Conservation (phyloP, 352 stramenopile genomes). For the Globisporangium ultimum region DNA sequence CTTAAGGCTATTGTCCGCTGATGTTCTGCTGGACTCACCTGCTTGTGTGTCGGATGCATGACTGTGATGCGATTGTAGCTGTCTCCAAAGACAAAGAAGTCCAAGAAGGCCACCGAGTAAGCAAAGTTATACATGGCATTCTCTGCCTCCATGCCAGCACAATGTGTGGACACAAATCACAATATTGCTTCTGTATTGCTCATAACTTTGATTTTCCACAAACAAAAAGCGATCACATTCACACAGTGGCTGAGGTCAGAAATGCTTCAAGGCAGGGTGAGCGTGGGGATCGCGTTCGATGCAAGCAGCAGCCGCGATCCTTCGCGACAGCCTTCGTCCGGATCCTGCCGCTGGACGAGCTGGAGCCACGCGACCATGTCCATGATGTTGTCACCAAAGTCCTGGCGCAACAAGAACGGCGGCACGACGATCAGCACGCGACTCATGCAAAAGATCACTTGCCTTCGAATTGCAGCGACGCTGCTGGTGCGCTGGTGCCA, state of each 20-base stretch:
- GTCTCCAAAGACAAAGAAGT: conserved; percentile 12
- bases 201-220: too few species aligned
- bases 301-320: conserved; percentile 51
- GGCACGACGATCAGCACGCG: conserved; percentile 63
- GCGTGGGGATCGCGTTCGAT: conserved; percentile 29
- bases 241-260: not conserved
- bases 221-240: too few species aligned
- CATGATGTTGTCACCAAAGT: conserved; percentile 41
- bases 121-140: too few species aligned
- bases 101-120: conserved; percentile 12
- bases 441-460: conserved; percentile 73
- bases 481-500: conserved; percentile 47
- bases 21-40: not conserved
- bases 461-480: conserved; percentile 55
- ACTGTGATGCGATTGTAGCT: not conserved
- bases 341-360: conserved; percentile 37
- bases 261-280: conserved; percentile 17
- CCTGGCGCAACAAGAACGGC: conserved; percentile 48
- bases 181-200: too few species aligned
- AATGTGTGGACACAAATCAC: too few species aligned
- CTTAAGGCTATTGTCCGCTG: not conserved
- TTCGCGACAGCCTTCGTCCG: conserved; percentile 69
- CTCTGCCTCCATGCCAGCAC: too few species aligned
- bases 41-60: not conserved
- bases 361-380: conserved; percentile 55